Evolutionary conservation across 2,329 filamentous ascomycete species (phyloP).

Genomic region (Penicillium glabrum): DNA sequence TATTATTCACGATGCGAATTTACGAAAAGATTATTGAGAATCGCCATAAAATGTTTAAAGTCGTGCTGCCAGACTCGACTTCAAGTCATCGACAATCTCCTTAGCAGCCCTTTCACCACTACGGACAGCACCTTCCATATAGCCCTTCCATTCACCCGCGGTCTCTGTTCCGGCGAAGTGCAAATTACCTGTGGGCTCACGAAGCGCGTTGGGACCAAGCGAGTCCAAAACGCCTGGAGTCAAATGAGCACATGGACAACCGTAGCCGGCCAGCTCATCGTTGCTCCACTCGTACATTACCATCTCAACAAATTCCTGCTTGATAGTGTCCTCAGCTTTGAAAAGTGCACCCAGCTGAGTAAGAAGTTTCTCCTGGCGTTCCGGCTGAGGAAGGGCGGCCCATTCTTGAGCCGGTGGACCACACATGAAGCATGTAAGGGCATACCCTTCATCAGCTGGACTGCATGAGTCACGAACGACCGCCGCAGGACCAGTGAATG

Average conservation of each 20-base stretch:
- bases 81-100: slow-evolving; percentile 39
- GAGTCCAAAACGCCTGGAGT: slow-evolving; percentile 40
- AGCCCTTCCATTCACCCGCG: slow-evolving; percentile 55
- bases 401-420: slow-evolving; percentile 36
- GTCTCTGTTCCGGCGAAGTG: slow-evolving; percentile 60
- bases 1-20: too few relatives aligned
- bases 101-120: slow-evolving; percentile 51
- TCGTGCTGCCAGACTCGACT: background rate
- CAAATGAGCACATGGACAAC: slow-evolving; percentile 42
- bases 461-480: slow-evolving; percentile 49
- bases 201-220: slow-evolving; percentile 31
- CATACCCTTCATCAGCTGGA: slow-evolving; percentile 20
- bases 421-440: slow-evolving; percentile 44
- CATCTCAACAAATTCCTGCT: slow-evolving; percentile 34
- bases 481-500: slow-evolving; percentile 47
- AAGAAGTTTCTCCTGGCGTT: slow-evolving; percentile 8
- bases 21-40: too few relatives aligned
- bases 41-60: background rate
- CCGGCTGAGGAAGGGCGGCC: slow-evolving; percentile 13
- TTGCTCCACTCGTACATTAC: slow-evolving; percentile 39
- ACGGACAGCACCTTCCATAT: slow-evolving; percentile 59
- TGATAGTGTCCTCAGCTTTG: background rate
- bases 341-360: slow-evolving; percentile 17
- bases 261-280: slow-evolving; percentile 40
- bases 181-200: slow-evolving; percentile 41